Conservation (phyloP, 192 early-diverging fungal genomes). For the Polychytrium aggregatum region DNA sequence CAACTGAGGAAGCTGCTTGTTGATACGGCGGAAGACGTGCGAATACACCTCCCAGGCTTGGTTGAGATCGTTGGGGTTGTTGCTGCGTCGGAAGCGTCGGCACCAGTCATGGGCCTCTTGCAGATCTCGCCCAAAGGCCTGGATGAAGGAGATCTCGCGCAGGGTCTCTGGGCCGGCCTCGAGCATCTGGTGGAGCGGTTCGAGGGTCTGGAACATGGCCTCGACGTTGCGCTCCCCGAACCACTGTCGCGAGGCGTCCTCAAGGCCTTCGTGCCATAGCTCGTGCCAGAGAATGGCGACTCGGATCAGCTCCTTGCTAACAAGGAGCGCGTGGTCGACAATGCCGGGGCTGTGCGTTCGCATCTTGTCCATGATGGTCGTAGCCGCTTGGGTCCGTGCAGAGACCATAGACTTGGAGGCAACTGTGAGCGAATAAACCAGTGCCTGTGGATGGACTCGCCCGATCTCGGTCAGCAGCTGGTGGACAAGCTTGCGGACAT, state of each 20-base stretch:
- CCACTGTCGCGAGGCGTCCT: slow-evolving; percentile 59
- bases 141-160: slow-evolving; percentile 66
- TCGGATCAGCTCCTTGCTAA: slow-evolving; percentile 79
- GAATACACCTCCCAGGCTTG: slow-evolving; percentile 19
- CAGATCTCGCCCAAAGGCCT: slow-evolving; percentile 64
- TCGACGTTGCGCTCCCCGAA: slow-evolving; percentile 51
- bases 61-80: slow-evolving; percentile 58
- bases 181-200: slow-evolving; percentile 45
- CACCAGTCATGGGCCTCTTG: slow-evolving; percentile 62
- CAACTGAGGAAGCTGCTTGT: slow-evolving; percentile 52
- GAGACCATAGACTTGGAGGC: slow-evolving; percentile 69
- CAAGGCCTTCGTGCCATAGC: slow-evolving; percentile 76
- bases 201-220: slow-evolving; percentile 60
- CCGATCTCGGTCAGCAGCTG: slow-evolving; percentile 69
- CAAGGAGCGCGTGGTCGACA: slow-evolving; percentile 69
- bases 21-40: slow-evolving; percentile 47
- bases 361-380: slow-evolving; percentile 73
- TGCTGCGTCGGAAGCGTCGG: slow-evolving; percentile 46
- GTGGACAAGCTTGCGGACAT: slow-evolving; percentile 62
- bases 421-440: slow-evolving; percentile 79
- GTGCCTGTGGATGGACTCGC: slow-evolving; percentile 77
- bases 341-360: slow-evolving; percentile 54
- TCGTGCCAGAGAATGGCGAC: slow-evolving; percentile 82
- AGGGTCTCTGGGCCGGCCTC: slow-evolving; percentile 56
- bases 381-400: slow-evolving; percentile 52